Evolutionary conservation across 208 protist genomes (phyloP).

Genomic region (Leishmania mexicana): DNA sequence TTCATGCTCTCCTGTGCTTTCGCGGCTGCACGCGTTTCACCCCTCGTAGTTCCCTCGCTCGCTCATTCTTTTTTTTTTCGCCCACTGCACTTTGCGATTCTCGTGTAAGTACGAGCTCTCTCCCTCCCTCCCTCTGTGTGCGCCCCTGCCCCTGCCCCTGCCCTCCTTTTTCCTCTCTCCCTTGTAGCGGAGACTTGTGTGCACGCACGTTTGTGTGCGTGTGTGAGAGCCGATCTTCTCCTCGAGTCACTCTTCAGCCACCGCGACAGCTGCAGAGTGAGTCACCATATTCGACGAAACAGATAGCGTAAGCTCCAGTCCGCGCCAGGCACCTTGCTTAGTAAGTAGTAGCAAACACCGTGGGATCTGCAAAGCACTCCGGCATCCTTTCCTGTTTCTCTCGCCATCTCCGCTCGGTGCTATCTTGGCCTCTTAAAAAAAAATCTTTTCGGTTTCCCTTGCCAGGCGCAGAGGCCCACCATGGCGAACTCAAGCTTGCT

Average conservation of each 20-base stretch:
- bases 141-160: not conserved
- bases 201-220: not conserved
- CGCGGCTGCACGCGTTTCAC: too few species aligned
- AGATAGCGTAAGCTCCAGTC: not conserved
- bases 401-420: not conserved
- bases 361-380: not conserved
- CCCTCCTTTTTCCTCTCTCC: not conserved
- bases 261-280: not conserved
- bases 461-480: not conserved
- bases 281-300: not conserved
- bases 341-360: not conserved
- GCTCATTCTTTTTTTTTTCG: not conserved
- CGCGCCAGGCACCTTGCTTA: not conserved
- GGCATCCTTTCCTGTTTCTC: not conserved
- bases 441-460: not conserved
- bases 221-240: not conserved
- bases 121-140: too few species aligned
- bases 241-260: not conserved
- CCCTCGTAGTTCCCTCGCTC: not conserved
- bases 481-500: slow-evolving; percentile 26
- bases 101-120: not conserved
- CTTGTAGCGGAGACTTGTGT: not conserved
- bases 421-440: not conserved
- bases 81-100: not conserved
- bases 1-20: not conserved